Conservation (phyloP, 106 monocot species). For the Apostasia ramifera region DNA sequence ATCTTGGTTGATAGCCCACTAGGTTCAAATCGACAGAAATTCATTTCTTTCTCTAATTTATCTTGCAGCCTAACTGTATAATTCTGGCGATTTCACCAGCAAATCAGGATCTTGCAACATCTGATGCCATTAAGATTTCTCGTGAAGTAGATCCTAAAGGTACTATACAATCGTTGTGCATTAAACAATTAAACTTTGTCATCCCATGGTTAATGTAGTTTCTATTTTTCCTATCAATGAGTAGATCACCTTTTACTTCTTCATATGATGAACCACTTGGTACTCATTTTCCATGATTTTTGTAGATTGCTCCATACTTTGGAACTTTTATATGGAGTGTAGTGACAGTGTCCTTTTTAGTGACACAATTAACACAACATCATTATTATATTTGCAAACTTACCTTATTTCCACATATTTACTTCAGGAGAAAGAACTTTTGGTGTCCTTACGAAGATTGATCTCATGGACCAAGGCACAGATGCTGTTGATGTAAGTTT, state of each 20-base stretch:
- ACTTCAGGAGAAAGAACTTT: constrained; percentile 85
- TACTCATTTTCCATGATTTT: too few species aligned
- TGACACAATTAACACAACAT: too few species aligned
- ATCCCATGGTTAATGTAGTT: too few species aligned
- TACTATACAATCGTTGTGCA: constrained; percentile 6
- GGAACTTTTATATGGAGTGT: too few species aligned
- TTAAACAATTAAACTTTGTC: background rate
- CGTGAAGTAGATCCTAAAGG: constrained; percentile 92
- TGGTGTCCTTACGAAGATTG: constrained; percentile 92
- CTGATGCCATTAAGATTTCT: constrained; percentile 89
- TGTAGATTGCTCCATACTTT: too few species aligned
- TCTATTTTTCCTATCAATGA: too few species aligned
- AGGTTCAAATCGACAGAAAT: too few species aligned
- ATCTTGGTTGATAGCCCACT: too few species aligned
- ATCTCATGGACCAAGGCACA: constrained; percentile 96
- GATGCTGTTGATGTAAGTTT: constrained; percentile 91
- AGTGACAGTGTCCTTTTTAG: too few species aligned
- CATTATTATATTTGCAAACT: too few species aligned
- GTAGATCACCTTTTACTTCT: too few species aligned
- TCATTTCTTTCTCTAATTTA: background rate
- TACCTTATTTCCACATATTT: background rate
- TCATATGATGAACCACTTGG: too few species aligned
- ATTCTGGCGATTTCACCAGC: constrained; percentile 92
- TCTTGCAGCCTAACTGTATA: constrained; percentile 80
- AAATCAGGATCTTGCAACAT: constrained; percentile 96